Evolutionary conservation across 179 eudicot genomes (phyloP).

Genomic region (Sideroxylon spinosum): DNA sequence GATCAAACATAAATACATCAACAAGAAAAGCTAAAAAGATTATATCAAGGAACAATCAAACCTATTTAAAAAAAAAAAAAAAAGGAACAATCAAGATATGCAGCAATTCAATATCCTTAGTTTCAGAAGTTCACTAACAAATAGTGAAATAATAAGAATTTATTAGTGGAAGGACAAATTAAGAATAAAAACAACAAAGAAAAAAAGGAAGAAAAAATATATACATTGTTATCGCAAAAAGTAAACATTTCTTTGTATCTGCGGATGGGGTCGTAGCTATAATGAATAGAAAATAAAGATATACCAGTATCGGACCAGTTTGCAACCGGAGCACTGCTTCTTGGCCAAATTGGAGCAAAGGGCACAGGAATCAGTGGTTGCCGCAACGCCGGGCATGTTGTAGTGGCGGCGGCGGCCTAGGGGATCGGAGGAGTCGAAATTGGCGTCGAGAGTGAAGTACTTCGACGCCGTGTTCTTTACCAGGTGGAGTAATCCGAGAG

Average conservation of each 20-base stretch:
- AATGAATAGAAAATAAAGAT: background rate
- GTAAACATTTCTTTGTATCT: background rate
- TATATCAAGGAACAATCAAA: background rate
- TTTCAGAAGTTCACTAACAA: background rate
- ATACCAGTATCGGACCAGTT: conserved; percentile 67
- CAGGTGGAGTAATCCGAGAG: conserved; percentile 40
- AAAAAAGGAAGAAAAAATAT: background rate
- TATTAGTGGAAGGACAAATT: too few species aligned
- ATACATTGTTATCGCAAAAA: background rate
- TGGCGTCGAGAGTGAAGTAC: conserved; percentile 47
- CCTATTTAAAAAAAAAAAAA: too few species aligned
- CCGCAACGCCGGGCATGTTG: conserved; percentile 22
- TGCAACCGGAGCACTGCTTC: conserved; percentile 65
- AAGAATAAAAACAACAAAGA: background rate
- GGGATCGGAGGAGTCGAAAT: conserved; percentile 21
- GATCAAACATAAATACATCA: background rate
- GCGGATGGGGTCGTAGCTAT: too few species aligned
- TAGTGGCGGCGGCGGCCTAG: background rate
- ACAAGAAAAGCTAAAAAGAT: background rate
- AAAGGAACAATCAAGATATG: background rate
- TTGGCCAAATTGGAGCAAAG: conserved; percentile 38
- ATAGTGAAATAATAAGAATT: background rate
- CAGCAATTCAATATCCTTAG: background rate
- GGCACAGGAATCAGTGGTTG: conserved; percentile 31
- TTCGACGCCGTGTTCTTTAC: conserved; percentile 60